phyloP scores from a whole-genome alignment of 2,329 filamentous ascomycete species.

The Huntiella savannae region DNA sequence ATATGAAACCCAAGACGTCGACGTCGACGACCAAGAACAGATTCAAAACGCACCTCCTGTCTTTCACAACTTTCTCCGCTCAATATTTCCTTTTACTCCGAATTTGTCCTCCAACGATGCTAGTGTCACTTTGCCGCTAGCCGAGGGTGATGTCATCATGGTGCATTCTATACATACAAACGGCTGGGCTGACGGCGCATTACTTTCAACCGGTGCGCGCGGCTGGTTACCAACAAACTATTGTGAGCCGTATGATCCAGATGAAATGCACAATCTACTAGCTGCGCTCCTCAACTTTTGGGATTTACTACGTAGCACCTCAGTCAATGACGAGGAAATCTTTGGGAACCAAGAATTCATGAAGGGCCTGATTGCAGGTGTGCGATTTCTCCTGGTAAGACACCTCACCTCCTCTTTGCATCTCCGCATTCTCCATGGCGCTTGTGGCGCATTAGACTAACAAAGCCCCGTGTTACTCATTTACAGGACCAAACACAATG shows the following conservation, averaged over 20 bases:
- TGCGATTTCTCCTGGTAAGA: conserved; percentile 72
- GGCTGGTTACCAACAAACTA: conserved; percentile 98
- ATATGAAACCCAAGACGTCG: conserved; percentile 19
- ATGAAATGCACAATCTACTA: conserved; percentile 66
- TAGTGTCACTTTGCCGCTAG: conserved; percentile 73
- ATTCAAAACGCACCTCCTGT: conserved; percentile 32
- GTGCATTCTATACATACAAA: conserved; percentile 96
- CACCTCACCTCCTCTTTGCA: not conserved
- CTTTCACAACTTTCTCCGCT: conserved; percentile 88
- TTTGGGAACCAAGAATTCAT: conserved; percentile 89
- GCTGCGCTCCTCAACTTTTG: conserved; percentile 80
- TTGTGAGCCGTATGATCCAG: conserved; percentile 83
- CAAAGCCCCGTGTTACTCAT: not conserved
- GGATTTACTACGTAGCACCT: conserved; percentile 68
- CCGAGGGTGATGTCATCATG: conserved; percentile 78
- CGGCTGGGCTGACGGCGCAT: conserved; percentile 92
- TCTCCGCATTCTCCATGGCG: not conserved
- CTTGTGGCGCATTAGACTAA: not conserved
- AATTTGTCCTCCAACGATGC: conserved; percentile 58
- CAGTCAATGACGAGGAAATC: conserved; percentile 53
- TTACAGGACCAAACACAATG: conserved; percentile 70
- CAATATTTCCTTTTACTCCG: conserved; percentile 83
- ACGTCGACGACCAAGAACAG: conserved; percentile 14
- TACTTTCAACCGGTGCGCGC: conserved; percentile 65
- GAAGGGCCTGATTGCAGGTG: conserved; percentile 81